These are phyloP conservation scores for Elsinoe australis DNA, from an alignment of 2,329 filamentous ascomycete species.

Conservation along the genomic window DNA sequence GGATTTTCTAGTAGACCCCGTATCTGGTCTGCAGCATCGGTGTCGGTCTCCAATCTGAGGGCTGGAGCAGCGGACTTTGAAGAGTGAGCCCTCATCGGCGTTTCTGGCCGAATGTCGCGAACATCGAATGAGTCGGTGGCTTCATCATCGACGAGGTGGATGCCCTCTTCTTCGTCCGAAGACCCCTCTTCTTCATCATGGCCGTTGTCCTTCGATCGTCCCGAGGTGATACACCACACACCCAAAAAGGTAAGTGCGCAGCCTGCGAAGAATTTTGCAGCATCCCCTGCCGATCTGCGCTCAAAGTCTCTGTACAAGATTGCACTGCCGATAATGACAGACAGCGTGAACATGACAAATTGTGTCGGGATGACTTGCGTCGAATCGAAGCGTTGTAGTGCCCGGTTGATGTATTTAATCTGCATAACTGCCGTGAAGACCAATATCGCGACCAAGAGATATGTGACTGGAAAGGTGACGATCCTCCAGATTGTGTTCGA, in stretches of 20 bases:
- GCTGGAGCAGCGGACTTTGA: conserved; percentile 21
- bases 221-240: conserved; percentile 94
- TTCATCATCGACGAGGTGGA: conserved; percentile 37
- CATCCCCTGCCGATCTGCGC: conserved; percentile 63
- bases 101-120: not conserved
- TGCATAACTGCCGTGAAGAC: conserved; percentile 86
- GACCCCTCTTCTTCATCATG: conserved; percentile 40
- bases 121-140: not conserved
- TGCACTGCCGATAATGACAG: conserved; percentile 88
- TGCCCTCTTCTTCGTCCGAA: conserved; percentile 36
- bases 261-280: conserved; percentile 78
- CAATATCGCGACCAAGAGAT: conserved; percentile 71
- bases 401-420: conserved; percentile 89
- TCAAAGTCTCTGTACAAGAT: conserved; percentile 94
- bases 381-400: conserved; percentile 86
- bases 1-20: conserved; percentile 15
- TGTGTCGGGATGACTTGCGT: conserved; percentile 97
- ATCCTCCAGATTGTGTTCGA: conserved; percentile 84
- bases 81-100: conserved; percentile 1
- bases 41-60: conserved; percentile 22
- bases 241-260: conserved; percentile 90
- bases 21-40: conserved; percentile 1
- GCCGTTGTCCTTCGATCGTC: conserved; percentile 53
- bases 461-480: conserved; percentile 86
- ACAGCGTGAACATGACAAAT: conserved; percentile 93